These are phyloP conservation scores for Aspergillus bertholletiae DNA, from an alignment of 495 filamentous ascomycete genomes.

Conservation along the genomic window DNA sequence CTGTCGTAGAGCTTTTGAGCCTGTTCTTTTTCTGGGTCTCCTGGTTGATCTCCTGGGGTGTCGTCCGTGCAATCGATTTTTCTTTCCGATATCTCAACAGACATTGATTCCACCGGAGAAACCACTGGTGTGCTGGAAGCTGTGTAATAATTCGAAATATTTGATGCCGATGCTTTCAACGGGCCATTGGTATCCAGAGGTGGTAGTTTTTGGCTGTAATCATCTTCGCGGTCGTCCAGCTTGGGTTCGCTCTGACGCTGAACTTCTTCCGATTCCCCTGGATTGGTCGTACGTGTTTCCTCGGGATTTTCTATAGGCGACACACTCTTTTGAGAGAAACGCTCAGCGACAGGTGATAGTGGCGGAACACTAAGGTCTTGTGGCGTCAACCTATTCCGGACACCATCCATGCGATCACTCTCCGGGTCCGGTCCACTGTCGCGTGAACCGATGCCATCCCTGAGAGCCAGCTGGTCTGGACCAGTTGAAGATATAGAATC, in stretches of 20 bases:
- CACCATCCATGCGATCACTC: slow-evolving; percentile 2
- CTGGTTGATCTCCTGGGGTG: slow-evolving; percentile 36
- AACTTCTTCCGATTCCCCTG: slow-evolving; percentile 20
- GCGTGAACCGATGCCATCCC: slow-evolving; percentile 1
- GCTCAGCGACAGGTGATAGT: slow-evolving; percentile 31
- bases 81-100: slow-evolving; percentile 16
- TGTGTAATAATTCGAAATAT: slow-evolving; percentile 46
- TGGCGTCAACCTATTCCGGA: slow-evolving; percentile 18
- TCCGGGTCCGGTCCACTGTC: slow-evolving; percentile 7
- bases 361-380: slow-evolving; percentile 15
- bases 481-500: slow-evolving; percentile 20
- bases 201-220: slow-evolving; percentile 32
- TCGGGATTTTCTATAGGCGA: slow-evolving; percentile 11
- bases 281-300: slow-evolving; percentile 17
- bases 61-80: slow-evolving; percentile 22
- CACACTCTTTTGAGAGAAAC: slow-evolving; percentile 25
- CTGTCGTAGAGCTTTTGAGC: slow-evolving; percentile 82
- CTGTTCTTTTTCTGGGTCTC: slow-evolving; percentile 58
- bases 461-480: slow-evolving; percentile 2
- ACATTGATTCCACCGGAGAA: slow-evolving; percentile 26
- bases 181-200: slow-evolving; percentile 33
- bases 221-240: slow-evolving; percentile 30
- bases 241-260: slow-evolving; percentile 30
- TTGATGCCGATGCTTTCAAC: slow-evolving; percentile 33
- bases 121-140: slow-evolving; percentile 41